phyloP scores from a whole-genome alignment of 1,284 basidiomycete genomes.

The Austroboletus rostrupii region DNA sequence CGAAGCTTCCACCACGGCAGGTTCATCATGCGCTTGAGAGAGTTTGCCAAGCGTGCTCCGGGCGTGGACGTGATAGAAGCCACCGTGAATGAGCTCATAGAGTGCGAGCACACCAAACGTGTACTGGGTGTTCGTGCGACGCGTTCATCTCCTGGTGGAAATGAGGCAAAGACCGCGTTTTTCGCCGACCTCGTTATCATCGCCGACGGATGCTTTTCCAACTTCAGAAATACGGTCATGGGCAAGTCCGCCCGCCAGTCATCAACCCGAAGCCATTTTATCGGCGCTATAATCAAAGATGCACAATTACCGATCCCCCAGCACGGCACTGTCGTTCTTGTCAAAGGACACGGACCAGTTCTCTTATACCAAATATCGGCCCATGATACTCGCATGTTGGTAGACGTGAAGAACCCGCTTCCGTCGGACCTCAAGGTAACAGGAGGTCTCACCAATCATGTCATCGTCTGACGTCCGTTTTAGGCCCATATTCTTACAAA shows the following conservation, averaged over 20 bases:
- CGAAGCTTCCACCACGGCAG: slow-evolving; percentile 94
- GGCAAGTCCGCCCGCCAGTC: slow-evolving; percentile 39
- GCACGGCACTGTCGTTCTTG: slow-evolving; percentile 75
- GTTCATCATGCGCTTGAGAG: slow-evolving; percentile 80
- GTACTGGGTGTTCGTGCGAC: slow-evolving; percentile 65
- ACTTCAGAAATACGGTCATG: slow-evolving; percentile 60
- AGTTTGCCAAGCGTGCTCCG: slow-evolving; percentile 55
- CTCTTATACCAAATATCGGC: slow-evolving; percentile 78
- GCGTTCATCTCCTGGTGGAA: slow-evolving; percentile 23
- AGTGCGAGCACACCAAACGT: slow-evolving; percentile 51
- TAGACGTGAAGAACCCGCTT: slow-evolving; percentile 86
- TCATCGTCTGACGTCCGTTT: background rate
- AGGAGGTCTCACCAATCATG: background rate
- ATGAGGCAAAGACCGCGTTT: slow-evolving; percentile 48
- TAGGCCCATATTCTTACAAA: slow-evolving; percentile 69
- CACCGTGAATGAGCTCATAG: slow-evolving; percentile 73
- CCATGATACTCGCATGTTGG: slow-evolving; percentile 84
- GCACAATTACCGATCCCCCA: slow-evolving; percentile 63
- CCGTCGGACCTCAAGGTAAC: slow-evolving; percentile 78
- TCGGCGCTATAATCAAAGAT: slow-evolving; percentile 67
- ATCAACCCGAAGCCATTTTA: slow-evolving; percentile 62
- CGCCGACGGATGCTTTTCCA: slow-evolving; percentile 94
- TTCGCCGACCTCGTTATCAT: slow-evolving; percentile 82
- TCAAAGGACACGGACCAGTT: slow-evolving; percentile 62
- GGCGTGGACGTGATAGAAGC: slow-evolving; percentile 80